Evolutionary conservation across 2,329 filamentous ascomycete genomes (phyloP), one percentile per base, ranked within the genome.

Genomic region (Grosmannia serpens): DNA sequence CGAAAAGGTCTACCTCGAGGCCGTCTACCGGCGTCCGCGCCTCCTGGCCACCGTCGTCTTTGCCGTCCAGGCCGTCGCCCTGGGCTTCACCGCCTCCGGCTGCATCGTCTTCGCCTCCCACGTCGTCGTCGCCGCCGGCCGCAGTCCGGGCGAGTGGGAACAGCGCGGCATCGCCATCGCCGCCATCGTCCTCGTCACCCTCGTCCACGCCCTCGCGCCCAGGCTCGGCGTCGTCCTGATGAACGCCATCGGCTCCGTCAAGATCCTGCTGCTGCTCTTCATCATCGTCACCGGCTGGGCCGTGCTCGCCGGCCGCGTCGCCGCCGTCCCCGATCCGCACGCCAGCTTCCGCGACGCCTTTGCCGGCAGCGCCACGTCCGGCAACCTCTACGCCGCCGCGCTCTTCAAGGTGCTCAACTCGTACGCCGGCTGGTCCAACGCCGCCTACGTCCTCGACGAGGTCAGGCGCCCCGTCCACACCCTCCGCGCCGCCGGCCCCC

Each of bases 1-100:
- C 24, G 82, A 85, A 62, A 86, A 86, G 73, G 83, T 84, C 67
- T 86, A 86, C 65, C 78, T 86, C 53, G 83, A 86, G 65, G 74
- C 79, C n/a, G 79, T 82, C 20, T 85, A 84, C 69, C 75, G 75
- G 2, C 76, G 73, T 26, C 83, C 83, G 0, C 77, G 75, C 59
- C 83, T 83, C 67, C 68, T 86, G 1, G 77, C 81, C 1, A 83
- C 81, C 0, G 82, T 79, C 61, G 75, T 85, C 2, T 73, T 85
- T 38, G 81, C 81, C 3, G 72, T 81, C 5, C 62, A 64, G 55
- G 62, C 62, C 27, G 57, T 64, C 17, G 47, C 38, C 5, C 58
- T 64, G 3, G 61, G 61, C 17, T 63, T 64, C 26, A 63, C 62
- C 6, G 54, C 54, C n/a, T 56, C 27, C 13, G 64, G 64, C 22